These are phyloP conservation scores for Cicer judaicum DNA, from an alignment of 306 rosid genomes.

Conservation along the genomic window DNA sequence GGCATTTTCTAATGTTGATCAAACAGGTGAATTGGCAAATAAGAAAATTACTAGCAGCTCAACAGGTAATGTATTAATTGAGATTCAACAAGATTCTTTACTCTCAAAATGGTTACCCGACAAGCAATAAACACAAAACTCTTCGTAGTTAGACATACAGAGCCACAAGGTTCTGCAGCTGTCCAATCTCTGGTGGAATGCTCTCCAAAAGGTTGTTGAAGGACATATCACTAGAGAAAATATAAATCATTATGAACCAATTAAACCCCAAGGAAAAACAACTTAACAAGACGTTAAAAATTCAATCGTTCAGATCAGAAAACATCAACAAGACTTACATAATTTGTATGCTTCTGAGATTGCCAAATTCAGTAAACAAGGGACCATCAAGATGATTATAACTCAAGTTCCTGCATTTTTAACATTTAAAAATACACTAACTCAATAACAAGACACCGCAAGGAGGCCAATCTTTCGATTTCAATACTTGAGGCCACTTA, in stretches of 20 bases:
- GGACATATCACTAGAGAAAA: slow-evolving; percentile 69
- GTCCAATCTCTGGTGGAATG: slow-evolving; percentile 78
- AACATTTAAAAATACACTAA: not conserved
- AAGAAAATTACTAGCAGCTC: slow-evolving; percentile 47
- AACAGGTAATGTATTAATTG: too few relatives aligned
- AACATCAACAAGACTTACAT: slow-evolving; percentile 49
- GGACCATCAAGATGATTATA: slow-evolving; percentile 62
- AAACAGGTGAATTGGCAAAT: slow-evolving; percentile 65
- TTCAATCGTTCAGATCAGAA: not conserved
- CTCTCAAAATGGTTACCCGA: slow-evolving; percentile 45
- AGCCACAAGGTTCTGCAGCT: slow-evolving; percentile 69
- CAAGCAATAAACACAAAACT: not conserved
- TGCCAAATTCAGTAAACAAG: slow-evolving; percentile 75
- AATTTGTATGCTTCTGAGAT: slow-evolving; percentile 73
- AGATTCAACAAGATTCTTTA: too few relatives aligned
- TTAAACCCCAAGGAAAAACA: not conserved
- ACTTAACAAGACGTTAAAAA: not conserved
- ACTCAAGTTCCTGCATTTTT: slow-evolving; percentile 70
- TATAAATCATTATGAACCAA: not conserved
- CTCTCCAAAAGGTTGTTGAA: slow-evolving; percentile 69
- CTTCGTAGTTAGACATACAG: slow-evolving; percentile 54
- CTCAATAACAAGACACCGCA: too few relatives aligned
- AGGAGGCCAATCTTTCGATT: slow-evolving; percentile 84
- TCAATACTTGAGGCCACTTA: slow-evolving; percentile 77
- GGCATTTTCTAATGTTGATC: slow-evolving; percentile 65